These are phyloP conservation scores for Acer campestre DNA, from an alignment of 345 rosid genomes.

Conservation along the genomic window DNA sequence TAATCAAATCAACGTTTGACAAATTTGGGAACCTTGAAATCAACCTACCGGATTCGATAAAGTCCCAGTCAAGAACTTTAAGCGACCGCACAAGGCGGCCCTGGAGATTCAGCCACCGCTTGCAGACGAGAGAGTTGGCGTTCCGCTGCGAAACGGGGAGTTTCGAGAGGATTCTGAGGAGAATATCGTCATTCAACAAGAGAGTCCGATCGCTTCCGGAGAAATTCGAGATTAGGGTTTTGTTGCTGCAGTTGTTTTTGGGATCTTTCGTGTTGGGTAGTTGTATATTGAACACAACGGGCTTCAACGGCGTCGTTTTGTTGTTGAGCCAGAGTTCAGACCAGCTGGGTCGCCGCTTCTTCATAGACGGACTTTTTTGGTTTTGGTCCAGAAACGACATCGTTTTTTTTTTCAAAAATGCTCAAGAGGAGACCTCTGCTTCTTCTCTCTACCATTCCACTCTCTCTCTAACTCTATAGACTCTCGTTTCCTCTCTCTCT, in stretches of 20 bases:
- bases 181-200: constrained; percentile 68
- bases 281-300: constrained; percentile 57
- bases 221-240: constrained; percentile 53
- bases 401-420: constrained; percentile 14
- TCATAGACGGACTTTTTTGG: constrained; percentile 41
- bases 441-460: constrained; percentile 10
- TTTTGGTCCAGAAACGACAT: constrained; percentile 57
- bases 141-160: constrained; percentile 58
- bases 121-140: constrained; percentile 72
- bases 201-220: constrained; percentile 62
- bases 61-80: constrained; percentile 69
- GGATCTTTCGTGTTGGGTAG: constrained; percentile 40
- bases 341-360: constrained; percentile 60
- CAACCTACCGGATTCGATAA: constrained; percentile 67
- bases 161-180: constrained; percentile 61
- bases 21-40: constrained; percentile 72
- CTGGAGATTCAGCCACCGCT: constrained; percentile 80
- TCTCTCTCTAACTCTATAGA: not conserved
- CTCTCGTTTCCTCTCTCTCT: not conserved
- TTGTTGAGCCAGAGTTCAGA: constrained; percentile 60
- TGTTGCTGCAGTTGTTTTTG: constrained; percentile 40
- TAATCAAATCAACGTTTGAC: constrained; percentile 56
- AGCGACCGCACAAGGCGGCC: constrained; percentile 72
- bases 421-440: not conserved
- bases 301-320: constrained; percentile 50